Evolutionary conservation across 148 eudicot genomes (phyloP), one percentile per base, ranked within the genome.

Genomic region (Simmondsia chinensis): DNA sequence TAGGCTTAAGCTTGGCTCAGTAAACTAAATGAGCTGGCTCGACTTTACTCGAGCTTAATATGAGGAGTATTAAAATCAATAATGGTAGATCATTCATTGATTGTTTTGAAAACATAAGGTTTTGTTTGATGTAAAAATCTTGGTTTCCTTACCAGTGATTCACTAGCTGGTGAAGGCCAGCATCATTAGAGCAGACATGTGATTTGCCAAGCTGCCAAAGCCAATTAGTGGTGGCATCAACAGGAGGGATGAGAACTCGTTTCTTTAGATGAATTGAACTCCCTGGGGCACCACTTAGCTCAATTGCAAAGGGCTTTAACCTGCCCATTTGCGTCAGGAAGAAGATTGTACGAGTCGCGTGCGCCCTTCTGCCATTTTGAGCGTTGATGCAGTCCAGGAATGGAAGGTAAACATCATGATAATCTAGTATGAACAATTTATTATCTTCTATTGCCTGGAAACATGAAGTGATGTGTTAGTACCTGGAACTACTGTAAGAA

Each of bases 121-220:
- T n/a, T n/a, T n/a, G n/a, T n/a, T n/a, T n/a, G n/a, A 6, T 6
- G 11, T 13, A 14, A 2, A 18, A 39, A 23, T 9, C 6, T 20
- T 37, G 10, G 1, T 6, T 33, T 4, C 9, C 9, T 9, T 66
- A 84, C 93, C 87, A 86, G 51, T 82, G 96, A 54, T 75, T 75
- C 18, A 75, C 55, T 3, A 86, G 69, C 59, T 86, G 75, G 56
- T 82, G 96, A 60, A 24, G 26, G 20, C 79, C 95, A 2, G 79
- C 63, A 49, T 84, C 95, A 39, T 80, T 80, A 11, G 79, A 76
- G 20, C 70, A 71, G 20, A 69, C 87, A 67, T 86, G 93, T 12
- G 72, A 60, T 56, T 82, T 86, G 3, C 79, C 96, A 1, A 86
- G 54, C 56, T 72, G 72, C 96, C 96, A 82, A n/a, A 86, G 64